A percentile compares a stretch with the other conserved stretches of the same genome.
Evolutionary conservation across 352 stramenopile species (phyloP).

Genomic region (Pseudoperonospora humuli): DNA sequence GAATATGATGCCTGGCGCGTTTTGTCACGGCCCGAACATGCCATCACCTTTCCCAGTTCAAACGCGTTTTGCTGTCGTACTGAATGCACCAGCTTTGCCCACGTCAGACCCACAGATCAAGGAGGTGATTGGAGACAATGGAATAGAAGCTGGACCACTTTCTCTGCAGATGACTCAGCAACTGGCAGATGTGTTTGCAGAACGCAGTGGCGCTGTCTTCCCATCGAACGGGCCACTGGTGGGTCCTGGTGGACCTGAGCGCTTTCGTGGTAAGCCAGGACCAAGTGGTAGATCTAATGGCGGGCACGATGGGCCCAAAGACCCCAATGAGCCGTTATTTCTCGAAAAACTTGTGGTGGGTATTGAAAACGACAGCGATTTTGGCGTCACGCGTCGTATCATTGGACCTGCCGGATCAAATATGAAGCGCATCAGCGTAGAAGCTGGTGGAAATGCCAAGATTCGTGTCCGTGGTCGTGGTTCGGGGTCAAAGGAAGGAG

Average conservation of each 20-base stretch:
- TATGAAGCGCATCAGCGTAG: slow-evolving; percentile 84
- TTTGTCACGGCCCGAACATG: slow-evolving; percentile 43
- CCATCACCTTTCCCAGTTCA: slow-evolving; percentile 70
- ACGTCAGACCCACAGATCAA: slow-evolving; percentile 64
- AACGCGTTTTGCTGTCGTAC: slow-evolving; percentile 51
- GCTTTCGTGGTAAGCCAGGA: slow-evolving; percentile 15
- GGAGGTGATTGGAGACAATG: slow-evolving; percentile 53
- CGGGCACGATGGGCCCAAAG: slow-evolving; percentile 16
- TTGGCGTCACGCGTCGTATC: slow-evolving; percentile 76
- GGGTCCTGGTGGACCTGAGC: slow-evolving; percentile 16
- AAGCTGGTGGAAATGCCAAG: slow-evolving; percentile 72
- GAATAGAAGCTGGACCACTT: slow-evolving; percentile 49
- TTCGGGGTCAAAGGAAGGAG: slow-evolving; percentile 71
- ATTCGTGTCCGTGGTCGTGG: slow-evolving; percentile 79
- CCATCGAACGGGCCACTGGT: slow-evolving; percentile 24
- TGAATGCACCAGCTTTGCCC: slow-evolving; percentile 70
- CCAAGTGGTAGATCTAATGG: slow-evolving; percentile 5
- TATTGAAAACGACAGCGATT: slow-evolving; percentile 83
- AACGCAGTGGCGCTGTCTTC: slow-evolving; percentile 50
- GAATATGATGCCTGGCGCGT: slow-evolving; percentile 79
- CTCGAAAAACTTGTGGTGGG: slow-evolving; percentile 74
- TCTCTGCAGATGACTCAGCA: slow-evolving; percentile 58
- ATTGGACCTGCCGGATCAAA: slow-evolving; percentile 72
- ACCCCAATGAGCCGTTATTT: slow-evolving; percentile 28
- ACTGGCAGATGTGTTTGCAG: slow-evolving; percentile 63